phyloP scores from a whole-genome alignment of 2,329 filamentous ascomycete genomes.

The Colletotrichum tofieldiae region DNA sequence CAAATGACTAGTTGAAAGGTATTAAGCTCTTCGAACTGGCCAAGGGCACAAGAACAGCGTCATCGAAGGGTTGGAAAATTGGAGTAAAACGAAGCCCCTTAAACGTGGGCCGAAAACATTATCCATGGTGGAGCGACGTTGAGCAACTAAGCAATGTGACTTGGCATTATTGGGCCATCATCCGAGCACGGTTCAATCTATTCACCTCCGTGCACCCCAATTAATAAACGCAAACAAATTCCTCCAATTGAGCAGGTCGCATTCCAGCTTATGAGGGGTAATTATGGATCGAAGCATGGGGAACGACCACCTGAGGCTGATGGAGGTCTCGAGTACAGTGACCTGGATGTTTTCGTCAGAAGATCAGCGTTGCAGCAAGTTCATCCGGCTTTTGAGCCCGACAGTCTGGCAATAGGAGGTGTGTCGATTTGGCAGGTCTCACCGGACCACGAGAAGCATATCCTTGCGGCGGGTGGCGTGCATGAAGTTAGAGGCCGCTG shows the following conservation, averaged over 20 bases:
- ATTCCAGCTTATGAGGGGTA: slow-evolving; percentile 38
- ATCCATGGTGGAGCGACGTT: not conserved
- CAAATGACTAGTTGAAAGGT: not conserved
- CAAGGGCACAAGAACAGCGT: not conserved
- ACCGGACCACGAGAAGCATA: not conserved
- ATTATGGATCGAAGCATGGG: slow-evolving; percentile 24
- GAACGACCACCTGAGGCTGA: slow-evolving; percentile 23
- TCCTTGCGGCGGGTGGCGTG: slow-evolving; percentile 9
- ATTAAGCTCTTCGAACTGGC: not conserved
- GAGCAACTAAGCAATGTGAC: not conserved
- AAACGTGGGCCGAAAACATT: not conserved
- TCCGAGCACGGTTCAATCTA: not conserved
- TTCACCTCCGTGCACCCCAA: not conserved
- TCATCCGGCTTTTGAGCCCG: slow-evolving; percentile 21
- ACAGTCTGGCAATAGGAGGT: not conserved
- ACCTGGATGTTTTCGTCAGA: not conserved
- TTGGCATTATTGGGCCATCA: not conserved
- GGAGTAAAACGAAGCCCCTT: not conserved
- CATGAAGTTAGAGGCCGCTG: slow-evolving; percentile 11
- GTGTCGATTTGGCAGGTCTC: not conserved
- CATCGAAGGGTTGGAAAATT: not conserved
- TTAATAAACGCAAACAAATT: slow-evolving; percentile 13
- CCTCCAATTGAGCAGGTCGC: slow-evolving; percentile 20
- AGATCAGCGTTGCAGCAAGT: slow-evolving; percentile 15
- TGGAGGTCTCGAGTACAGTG: slow-evolving; percentile 36